Percentiles rank a stretch among this genome's conserved stretches.
phyloP scores from a whole-genome alignment of 129 eudicot species.

The Saussurea involucrata region DNA sequence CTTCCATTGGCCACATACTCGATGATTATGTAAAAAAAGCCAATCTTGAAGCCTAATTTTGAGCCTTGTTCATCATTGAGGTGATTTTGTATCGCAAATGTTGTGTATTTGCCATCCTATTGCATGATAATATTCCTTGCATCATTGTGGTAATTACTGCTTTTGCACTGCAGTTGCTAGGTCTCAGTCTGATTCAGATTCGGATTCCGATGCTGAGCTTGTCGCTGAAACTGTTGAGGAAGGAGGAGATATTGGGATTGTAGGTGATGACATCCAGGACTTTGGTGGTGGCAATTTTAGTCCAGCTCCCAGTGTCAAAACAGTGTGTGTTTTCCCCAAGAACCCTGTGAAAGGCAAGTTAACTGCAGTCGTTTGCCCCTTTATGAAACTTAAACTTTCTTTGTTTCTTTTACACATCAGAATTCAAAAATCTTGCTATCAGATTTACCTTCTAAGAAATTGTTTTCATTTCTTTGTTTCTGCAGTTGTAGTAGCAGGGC shows the following conservation, averaged over 20 bases:
- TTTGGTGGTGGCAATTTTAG: constrained; percentile 53
- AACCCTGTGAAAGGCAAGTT: constrained; percentile 61
- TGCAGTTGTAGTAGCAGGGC: constrained; percentile 83
- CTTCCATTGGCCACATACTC: neutral
- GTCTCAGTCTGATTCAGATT: constrained; percentile 67
- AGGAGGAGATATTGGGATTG: constrained; percentile 61
- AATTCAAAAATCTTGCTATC: neutral
- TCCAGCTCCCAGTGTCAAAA: constrained; percentile 86
- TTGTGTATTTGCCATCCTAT: neutral
- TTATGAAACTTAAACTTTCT: neutral
- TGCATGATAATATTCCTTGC: constrained; percentile 1
- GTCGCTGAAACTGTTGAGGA: constrained; percentile 51
- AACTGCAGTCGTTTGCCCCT: neutral
- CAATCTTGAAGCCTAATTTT: neutral
- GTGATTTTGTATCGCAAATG: constrained; percentile 7
- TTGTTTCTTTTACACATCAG: neutral
- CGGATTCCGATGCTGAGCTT: constrained; percentile 41
- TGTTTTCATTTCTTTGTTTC: neutral
- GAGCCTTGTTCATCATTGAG: neutral
- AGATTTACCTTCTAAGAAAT: neutral
- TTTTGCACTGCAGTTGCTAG: constrained; percentile 57
- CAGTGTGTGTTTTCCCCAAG: constrained; percentile 88
- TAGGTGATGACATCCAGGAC: constrained; percentile 66
- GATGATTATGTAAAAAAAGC: neutral
- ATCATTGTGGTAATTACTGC: neutral